These are phyloP conservation scores for Dipodascopsis uninucleata DNA, from an alignment of 805 yeast species.

Conservation along the genomic window DNA sequence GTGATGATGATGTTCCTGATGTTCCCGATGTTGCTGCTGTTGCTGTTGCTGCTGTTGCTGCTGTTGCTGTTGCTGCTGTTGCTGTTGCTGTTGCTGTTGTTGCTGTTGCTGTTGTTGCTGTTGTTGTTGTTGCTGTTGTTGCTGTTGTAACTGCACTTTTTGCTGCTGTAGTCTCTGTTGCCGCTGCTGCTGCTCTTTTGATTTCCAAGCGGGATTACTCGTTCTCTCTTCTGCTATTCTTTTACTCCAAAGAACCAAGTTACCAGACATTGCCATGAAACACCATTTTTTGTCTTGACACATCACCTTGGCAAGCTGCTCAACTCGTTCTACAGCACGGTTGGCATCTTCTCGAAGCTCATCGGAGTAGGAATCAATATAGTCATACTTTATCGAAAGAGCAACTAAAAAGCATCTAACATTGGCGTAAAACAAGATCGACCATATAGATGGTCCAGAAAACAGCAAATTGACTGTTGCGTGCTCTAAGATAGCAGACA, in stretches of 20 bases:
- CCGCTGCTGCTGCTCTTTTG: not conserved
- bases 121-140: constrained; percentile 1
- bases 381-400: constrained; percentile 12
- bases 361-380: constrained; percentile 4
- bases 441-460: constrained; percentile 14
- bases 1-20: too few relatives aligned
- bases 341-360: constrained; percentile 8
- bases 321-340: constrained; percentile 6
- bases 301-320: constrained; percentile 7
- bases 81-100: not conserved
- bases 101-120: not conserved
- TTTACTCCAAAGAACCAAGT: constrained; percentile 13
- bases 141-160: constrained; percentile 2
- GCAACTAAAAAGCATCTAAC: constrained; percentile 11
- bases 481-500: constrained; percentile 4
- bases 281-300: constrained; percentile 11
- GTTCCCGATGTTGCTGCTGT: too few relatives aligned
- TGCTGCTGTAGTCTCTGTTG: constrained; percentile 1
- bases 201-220: constrained; percentile 1
- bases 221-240: constrained; percentile 10
- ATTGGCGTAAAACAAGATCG: constrained; percentile 7
- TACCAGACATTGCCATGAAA: constrained; percentile 12
- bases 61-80: too few relatives aligned
- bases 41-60: too few relatives aligned
- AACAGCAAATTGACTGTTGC: constrained; percentile 8